These are phyloP conservation scores for Sclerotinia borealis DNA, from an alignment of 2,329 filamentous ascomycete species.

Conservation along the genomic window DNA sequence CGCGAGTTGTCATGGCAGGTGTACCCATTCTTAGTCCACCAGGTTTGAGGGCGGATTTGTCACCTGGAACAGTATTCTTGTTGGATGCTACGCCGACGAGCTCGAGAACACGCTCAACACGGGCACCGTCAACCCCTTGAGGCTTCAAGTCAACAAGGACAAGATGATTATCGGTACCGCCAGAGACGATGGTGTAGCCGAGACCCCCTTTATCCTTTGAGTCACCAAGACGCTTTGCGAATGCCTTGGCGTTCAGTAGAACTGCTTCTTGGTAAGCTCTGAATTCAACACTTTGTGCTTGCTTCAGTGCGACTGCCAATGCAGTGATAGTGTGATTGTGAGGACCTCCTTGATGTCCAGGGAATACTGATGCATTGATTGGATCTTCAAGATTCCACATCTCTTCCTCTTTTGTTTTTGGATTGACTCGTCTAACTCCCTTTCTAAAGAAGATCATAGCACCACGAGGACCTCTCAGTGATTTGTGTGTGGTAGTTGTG, in stretches of 20 bases:
- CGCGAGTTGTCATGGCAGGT: conserved; percentile 94
- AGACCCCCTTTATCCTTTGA: conserved; percentile 67
- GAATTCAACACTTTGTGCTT: conserved; percentile 85
- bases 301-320: conserved; percentile 87
- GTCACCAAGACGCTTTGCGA: conserved; percentile 60
- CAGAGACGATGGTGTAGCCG: conserved; percentile 84
- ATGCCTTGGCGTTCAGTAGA: conserved; percentile 82
- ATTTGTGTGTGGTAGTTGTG: conserved; percentile 98
- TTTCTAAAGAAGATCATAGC: conserved; percentile 99
- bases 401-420: conserved; percentile 80
- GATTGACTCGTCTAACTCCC: conserved; percentile 74
- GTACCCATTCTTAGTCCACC: conserved; percentile 92
- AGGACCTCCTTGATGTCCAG: conserved; percentile 93
- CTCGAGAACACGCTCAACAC: conserved; percentile 85
- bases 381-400: conserved; percentile 86
- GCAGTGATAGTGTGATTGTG: conserved; percentile 99
- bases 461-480: conserved; percentile 85
- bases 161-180: conserved; percentile 96
- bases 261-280: conserved; percentile 88
- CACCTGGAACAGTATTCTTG: conserved; percentile 97
- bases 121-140: conserved; percentile 78
- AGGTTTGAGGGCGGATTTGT: conserved; percentile 87
- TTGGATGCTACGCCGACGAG: conserved; percentile 95
- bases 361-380: conserved; percentile 96
- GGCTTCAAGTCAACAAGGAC: conserved; percentile 88